Base-by-base conservation (phyloP, 495 filamentous ascomycete species). In the Neurospora pannonica region DNA sequence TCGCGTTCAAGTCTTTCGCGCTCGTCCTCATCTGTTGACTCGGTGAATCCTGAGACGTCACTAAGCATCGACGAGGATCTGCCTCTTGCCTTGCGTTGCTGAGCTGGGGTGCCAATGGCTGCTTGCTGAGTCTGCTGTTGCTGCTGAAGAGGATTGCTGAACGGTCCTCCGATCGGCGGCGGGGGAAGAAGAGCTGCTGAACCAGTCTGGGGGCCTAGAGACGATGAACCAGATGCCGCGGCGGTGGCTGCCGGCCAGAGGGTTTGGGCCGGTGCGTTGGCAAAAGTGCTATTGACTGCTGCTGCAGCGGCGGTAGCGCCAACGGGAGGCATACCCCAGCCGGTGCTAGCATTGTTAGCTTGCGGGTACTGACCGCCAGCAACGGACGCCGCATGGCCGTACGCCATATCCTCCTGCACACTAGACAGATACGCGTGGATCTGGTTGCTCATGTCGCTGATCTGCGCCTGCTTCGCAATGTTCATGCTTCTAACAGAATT, bases 51-150 rank as follows among this genome's bases (percentile, higher is more conserved):
- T 31, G 88, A 90, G 46, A 90, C 82, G 74, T 89, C 86, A 78
- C 88, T 90, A 19, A 91, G 86, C 90, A 92, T 92, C 28, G 88
- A 90, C 10, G 88, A 89, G 11, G 88, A 90, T 39, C 90, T 86
- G 31, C 89, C 90, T 36, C 90, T 80, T 19, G 81, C 80, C 72
- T 84, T 83, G 48, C 74, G 71, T 0, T 74, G 77, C 48, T 71
- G 76, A 8, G 78, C 75, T 31, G 48, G 77, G 76, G 70, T 79
- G 76, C 48, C 73, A 21, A 77, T 76, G 73, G 39, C 71, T 19
- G 70, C 73, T 67, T 67, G 54, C 24, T 67, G 54, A 34, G 54
- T 9, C 5, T 67, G 54, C 28, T 67, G 54, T 34, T 67, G 54
- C 54, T 34, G 54, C 31, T 60, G 78, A 19, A 75, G 76, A 24